phyloP scores from a whole-genome alignment of 352 stramenopile species.

The Globisporangium nunn region DNA sequence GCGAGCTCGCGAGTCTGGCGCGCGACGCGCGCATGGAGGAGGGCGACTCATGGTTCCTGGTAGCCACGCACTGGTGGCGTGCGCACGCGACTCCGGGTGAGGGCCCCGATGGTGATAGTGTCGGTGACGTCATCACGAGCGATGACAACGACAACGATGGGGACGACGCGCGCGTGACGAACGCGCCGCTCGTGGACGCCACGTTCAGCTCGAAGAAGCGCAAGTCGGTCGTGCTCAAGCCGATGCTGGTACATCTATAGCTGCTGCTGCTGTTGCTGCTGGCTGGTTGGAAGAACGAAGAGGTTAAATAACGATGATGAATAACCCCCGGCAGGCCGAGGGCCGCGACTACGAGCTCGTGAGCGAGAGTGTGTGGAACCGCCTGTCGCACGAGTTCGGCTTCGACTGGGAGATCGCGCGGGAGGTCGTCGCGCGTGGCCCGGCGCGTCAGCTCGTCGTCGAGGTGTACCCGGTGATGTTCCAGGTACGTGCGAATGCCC shows the following conservation, averaged over 20 bases:
- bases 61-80: conserved; percentile 48
- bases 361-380: conserved; percentile 64
- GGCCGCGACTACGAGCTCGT: conserved; percentile 55
- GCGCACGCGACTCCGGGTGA: conserved; percentile 6
- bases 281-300: no score
- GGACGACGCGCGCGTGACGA: conserved; percentile 10
- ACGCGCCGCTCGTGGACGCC: conserved; percentile 47
- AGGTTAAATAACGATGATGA: no score
- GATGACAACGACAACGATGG: conserved; percentile 9
- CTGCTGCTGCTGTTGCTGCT: background rate
- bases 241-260: conserved; percentile 55
- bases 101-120: no score
- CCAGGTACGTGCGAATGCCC: conserved; percentile 23
- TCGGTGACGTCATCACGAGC: no score
- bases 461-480: conserved; percentile 71
- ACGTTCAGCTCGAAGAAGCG: conserved; percentile 32
- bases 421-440: conserved; percentile 41
- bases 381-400: conserved; percentile 49
- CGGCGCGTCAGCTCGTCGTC: conserved; percentile 32
- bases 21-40: conserved; percentile 29
- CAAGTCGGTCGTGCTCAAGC: conserved; percentile 38
- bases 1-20: conserved; percentile 18
- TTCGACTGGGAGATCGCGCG: conserved; percentile 71
- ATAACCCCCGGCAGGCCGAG: conserved; percentile 43
- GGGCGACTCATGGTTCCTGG: conserved; percentile 60